Evolutionary conservation across 2,329 filamentous ascomycete species (phyloP).

Genomic region (Alternaria sp.): DNA sequence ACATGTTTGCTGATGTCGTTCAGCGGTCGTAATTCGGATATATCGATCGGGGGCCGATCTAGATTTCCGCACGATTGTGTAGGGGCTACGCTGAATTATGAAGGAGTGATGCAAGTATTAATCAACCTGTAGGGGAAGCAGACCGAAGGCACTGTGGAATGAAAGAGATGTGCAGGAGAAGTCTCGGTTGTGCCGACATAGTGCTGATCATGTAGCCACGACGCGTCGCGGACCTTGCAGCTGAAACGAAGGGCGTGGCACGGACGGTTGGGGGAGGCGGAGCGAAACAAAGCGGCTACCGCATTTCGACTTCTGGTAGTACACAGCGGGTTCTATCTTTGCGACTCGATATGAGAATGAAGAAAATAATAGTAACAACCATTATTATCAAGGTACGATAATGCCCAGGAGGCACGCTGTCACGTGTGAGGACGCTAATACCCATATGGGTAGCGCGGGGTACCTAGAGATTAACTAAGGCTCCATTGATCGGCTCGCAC

Average conservation of each 20-base stretch:
- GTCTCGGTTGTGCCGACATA: slow-evolving; percentile 17
- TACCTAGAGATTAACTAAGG: not conserved
- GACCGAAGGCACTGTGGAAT: slow-evolving; percentile 1
- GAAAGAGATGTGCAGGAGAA: slow-evolving; percentile 7
- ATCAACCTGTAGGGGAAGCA: not conserved
- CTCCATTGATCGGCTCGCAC: not conserved
- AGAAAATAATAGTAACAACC: not conserved
- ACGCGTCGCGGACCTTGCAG: slow-evolving; percentile 25
- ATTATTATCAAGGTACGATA: not conserved
- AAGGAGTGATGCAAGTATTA: not conserved
- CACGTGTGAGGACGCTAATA: slow-evolving; percentile 1
- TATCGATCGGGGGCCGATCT: slow-evolving; percentile 3
- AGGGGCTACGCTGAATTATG: not conserved
- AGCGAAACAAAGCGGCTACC: not conserved
- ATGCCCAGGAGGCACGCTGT: not conserved
- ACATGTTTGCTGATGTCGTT: slow-evolving; percentile 51
- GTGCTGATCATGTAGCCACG: slow-evolving; percentile 25
- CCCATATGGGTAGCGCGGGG: not conserved
- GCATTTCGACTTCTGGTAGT: not conserved
- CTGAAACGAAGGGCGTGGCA: slow-evolving; percentile 40
- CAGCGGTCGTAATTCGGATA: not conserved
- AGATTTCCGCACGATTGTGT: not conserved
- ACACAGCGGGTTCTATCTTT: not conserved
- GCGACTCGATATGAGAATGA: not conserved
- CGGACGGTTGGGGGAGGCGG: slow-evolving; percentile 21